These are phyloP conservation scores for Hemerocallis citrina DNA, from an alignment of 106 monocot species.

Conservation along the genomic window DNA sequence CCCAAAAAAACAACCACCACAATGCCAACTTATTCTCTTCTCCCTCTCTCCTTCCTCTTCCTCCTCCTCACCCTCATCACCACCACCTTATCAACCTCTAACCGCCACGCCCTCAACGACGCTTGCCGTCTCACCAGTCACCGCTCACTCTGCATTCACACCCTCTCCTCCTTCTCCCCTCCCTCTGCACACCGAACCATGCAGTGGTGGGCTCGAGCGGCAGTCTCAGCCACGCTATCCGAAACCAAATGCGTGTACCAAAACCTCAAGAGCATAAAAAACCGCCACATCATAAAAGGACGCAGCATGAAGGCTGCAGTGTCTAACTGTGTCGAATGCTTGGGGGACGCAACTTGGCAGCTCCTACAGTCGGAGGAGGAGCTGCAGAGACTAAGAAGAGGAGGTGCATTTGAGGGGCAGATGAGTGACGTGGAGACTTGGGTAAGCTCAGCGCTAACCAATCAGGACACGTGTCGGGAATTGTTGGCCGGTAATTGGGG, in stretches of 20 bases:
- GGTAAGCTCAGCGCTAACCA: conserved; percentile 20
- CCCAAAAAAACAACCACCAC: background rate
- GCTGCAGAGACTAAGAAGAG: conserved; percentile 5
- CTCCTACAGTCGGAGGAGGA: conserved; percentile 3
- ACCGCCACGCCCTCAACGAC: background rate
- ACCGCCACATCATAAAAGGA: background rate
- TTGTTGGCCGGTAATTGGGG: background rate
- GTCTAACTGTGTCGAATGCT: conserved; percentile 15
- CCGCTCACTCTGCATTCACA: conserved; percentile 1
- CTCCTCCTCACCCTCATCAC: background rate
- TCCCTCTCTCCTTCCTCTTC: background rate
- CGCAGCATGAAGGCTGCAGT: background rate
- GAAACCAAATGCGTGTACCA: background rate
- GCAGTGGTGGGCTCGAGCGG: conserved; percentile 2
- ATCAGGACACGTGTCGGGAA: conserved; percentile 14
- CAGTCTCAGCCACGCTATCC: background rate
- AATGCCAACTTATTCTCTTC: background rate
- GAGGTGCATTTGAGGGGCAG: background rate
- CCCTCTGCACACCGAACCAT: background rate
- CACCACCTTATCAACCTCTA: background rate
- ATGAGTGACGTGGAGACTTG: conserved; percentile 20
- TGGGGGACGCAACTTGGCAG: conserved; percentile 3
- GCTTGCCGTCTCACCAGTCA: conserved; percentile 1
- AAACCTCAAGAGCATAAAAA: background rate
- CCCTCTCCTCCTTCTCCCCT: conserved; percentile 1